Evolutionary conservation across 2,329 filamentous ascomycete genomes (phyloP).

Genomic region (Venturia aucupariae): DNA sequence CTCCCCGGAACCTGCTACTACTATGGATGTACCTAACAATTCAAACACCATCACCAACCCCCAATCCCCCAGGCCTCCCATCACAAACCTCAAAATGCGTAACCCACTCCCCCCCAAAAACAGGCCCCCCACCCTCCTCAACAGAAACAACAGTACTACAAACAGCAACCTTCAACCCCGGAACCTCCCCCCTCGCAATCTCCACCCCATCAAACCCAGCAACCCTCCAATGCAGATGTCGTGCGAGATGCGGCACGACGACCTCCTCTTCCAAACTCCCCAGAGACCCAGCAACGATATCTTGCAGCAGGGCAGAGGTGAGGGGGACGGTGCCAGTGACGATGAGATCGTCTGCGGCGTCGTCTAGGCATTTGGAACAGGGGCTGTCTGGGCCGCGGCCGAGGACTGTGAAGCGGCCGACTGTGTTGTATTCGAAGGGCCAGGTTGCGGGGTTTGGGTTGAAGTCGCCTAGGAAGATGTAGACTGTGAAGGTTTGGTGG

Average conservation of each 20-base stretch:
- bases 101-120: conserved; percentile 15
- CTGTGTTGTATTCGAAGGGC: conserved; percentile 31
- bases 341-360: conserved; percentile 21
- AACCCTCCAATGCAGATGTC: conserved; percentile 17
- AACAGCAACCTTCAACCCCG: conserved; percentile 17
- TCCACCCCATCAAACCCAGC: conserved; percentile 16
- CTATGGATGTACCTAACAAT: no score
- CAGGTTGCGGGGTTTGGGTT: conserved; percentile 22
- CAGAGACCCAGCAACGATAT: conserved; percentile 24
- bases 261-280: conserved; percentile 22
- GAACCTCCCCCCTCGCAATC: conserved; percentile 14
- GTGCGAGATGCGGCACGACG: conserved; percentile 19
- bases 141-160: conserved; percentile 16
- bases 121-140: conserved; percentile 16
- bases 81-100: conserved; percentile 15
- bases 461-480: conserved; percentile 30
- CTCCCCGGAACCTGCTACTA: no score
- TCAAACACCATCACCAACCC: neutral
- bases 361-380: conserved; percentile 26
- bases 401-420: conserved; percentile 21
- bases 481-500: conserved; percentile 27
- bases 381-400: conserved; percentile 17
- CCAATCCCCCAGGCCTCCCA: conserved; percentile 16
- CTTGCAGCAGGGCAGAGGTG: conserved; percentile 28
- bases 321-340: conserved; percentile 34